Conservation (phyloP, 345 rosid species). For the Camelina hispida region DNA sequence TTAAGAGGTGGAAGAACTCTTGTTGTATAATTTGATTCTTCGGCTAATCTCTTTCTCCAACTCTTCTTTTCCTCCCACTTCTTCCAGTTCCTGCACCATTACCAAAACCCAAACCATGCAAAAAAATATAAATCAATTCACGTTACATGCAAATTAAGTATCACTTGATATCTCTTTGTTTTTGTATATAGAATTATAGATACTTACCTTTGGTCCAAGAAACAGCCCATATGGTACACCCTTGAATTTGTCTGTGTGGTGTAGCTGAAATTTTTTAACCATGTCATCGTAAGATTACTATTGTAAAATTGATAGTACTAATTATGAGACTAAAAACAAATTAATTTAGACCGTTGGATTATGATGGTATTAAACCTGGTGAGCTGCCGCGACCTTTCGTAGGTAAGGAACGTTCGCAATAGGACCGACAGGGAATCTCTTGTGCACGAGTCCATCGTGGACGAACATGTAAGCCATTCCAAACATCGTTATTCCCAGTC, state of each 20-base stretch:
- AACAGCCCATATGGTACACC: conserved; percentile 93
- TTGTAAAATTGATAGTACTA: neutral
- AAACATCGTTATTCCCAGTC: conserved; percentile 79
- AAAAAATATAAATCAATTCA: neutral
- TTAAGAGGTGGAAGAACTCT: conserved; percentile 40
- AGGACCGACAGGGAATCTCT: conserved; percentile 87
- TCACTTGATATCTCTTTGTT: neutral
- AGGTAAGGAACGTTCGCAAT: conserved; percentile 81
- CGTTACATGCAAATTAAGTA: neutral
- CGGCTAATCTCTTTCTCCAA: conserved; percentile 67
- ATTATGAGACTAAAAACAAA: too few species aligned
- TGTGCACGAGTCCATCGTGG: conserved; percentile 86
- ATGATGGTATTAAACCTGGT: conserved; percentile 50
- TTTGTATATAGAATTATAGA: too few species aligned
- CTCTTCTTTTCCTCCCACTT: conserved; percentile 73
- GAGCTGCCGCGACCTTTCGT: conserved; percentile 77
- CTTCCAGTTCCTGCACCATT: conserved; percentile 67
- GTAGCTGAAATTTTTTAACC: conserved; percentile 54
- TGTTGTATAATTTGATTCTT: conserved; percentile 55
- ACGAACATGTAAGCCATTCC: conserved; percentile 96
- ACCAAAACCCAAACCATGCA: conserved; percentile 25
- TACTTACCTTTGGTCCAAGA: conserved; percentile 76
- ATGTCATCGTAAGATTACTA: too few species aligned
- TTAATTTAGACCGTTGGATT: neutral
- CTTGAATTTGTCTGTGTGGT: conserved; percentile 77